Evolutionary conservation across 2,329 filamentous ascomycete genomes (phyloP).

Genomic region (Talaromyces sp.): DNA sequence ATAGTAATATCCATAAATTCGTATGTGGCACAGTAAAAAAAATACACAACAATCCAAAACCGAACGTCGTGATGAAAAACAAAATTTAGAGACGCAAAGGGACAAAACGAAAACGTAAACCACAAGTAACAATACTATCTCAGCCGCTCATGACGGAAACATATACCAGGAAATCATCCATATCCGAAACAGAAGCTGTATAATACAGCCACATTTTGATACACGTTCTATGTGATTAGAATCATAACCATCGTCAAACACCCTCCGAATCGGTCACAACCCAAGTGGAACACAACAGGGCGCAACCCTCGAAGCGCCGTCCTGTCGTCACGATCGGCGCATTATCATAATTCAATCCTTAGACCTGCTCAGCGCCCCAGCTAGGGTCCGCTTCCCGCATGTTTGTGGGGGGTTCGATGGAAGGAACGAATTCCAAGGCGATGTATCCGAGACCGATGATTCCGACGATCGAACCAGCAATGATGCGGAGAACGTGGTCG

Average conservation of each 20-base stretch:
- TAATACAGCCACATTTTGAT: neutral
- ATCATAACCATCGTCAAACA: constrained; percentile 4
- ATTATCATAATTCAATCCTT: constrained; percentile 27
- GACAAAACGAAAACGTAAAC: neutral
- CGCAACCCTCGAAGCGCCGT: neutral
- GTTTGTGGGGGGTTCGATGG: constrained; percentile 75
- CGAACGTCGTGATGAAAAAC: neutral
- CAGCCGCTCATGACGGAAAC: neutral
- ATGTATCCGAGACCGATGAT: constrained; percentile 75
- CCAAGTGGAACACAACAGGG: neutral
- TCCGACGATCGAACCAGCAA: constrained; percentile 75
- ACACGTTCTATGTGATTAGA: constrained; percentile 3
- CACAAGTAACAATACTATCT: neutral
- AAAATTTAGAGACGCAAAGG: neutral
- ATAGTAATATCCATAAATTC: neutral
- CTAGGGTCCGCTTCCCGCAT: constrained; percentile 74
- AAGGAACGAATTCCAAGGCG: constrained; percentile 71
- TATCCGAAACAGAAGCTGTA: neutral
- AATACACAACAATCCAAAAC: neutral
- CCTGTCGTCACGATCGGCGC: neutral
- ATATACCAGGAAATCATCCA: constrained; percentile 2
- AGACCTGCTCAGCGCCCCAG: constrained; percentile 76
- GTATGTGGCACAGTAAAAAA: neutral
- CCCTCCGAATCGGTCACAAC: neutral
- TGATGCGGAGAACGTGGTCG: constrained; percentile 61